phyloP scores from a whole-genome alignment of 257 asterid species.

The Cynanchum wilfordii region DNA sequence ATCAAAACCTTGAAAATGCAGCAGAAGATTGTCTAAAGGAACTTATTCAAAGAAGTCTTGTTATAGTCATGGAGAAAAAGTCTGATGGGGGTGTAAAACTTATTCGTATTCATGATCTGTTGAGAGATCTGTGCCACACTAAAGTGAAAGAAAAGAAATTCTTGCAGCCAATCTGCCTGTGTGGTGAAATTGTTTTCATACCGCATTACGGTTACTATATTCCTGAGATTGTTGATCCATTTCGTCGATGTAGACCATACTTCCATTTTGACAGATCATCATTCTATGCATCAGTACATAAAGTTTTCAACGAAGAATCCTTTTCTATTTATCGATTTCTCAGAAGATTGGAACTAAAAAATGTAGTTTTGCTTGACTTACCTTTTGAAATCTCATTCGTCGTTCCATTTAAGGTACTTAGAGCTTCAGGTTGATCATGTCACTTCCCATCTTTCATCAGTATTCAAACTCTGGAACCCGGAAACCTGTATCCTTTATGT shows the following conservation, averaged over 20 bases:
- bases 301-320: neutral
- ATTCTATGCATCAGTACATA: neutral
- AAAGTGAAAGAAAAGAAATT: slow-evolving; percentile 4
- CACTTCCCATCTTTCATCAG: neutral
- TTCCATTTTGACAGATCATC: neutral
- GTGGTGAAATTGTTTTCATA: neutral
- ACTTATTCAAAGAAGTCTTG: neutral
- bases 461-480: slow-evolving; percentile 5
- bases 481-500: slow-evolving; percentile 7
- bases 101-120: slow-evolving; percentile 8
- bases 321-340: neutral
- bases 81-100: neutral
- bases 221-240: neutral
- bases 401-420: neutral
- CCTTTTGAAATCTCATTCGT: neutral
- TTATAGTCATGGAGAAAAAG: neutral
- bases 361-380: neutral
- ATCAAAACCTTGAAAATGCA: neutral
- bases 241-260: neutral
- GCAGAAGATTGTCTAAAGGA: slow-evolving; percentile 8
- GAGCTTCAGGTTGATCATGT: neutral
- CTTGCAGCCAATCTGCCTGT: neutral
- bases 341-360: neutral
- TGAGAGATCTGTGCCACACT: slow-evolving; percentile 1
- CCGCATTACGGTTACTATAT: too few species aligned